Percentiles rank a stretch among this genome's conserved stretches.
Evolutionary conservation across 495 filamentous ascomycete genomes (phyloP).

Genomic region (Penicillium chermesinum): DNA sequence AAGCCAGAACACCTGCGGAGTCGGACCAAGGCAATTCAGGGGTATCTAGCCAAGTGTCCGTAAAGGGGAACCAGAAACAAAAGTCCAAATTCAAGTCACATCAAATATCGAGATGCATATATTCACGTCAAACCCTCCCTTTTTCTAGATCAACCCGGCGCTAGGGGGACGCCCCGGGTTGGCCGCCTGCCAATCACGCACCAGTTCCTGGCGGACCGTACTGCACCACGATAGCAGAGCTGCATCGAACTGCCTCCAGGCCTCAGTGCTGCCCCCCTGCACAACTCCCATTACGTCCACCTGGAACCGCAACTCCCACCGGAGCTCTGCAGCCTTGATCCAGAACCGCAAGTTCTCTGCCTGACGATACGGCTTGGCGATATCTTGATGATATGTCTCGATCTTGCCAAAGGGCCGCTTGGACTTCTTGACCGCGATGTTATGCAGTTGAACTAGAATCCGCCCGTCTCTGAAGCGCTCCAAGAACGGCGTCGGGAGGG

Average conservation of each 20-base stretch:
- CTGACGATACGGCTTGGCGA: constrained; percentile 86
- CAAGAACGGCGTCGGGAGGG: constrained; percentile 72
- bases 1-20: constrained; percentile 17
- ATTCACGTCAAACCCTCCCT: constrained; percentile 1
- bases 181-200: constrained; percentile 50
- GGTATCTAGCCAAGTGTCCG: constrained; percentile 31
- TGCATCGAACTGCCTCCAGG: constrained; percentile 75
- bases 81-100: constrained; percentile 1
- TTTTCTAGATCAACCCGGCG: constrained; percentile 23
- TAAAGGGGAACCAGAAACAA: constrained; percentile 9
- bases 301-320: constrained; percentile 85
- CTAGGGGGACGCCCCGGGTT: constrained; percentile 24
- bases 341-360: constrained; percentile 94
- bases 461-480: constrained; percentile 69
- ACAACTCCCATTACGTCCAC: constrained; percentile 85
- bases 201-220: constrained; percentile 71
- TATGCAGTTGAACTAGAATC: constrained; percentile 80
- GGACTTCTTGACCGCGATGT: constrained; percentile 77
- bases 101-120: constrained; percentile 11
- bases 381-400: constrained; percentile 78
- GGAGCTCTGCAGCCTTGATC: constrained; percentile 90
- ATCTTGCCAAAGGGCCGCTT: constrained; percentile 88
- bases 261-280: constrained; percentile 54
- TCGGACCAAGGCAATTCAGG: constrained; percentile 24
- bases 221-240: constrained; percentile 75